Conservation (phyloP, 345 rosid genomes). For the Syzygium aqueum region DNA sequence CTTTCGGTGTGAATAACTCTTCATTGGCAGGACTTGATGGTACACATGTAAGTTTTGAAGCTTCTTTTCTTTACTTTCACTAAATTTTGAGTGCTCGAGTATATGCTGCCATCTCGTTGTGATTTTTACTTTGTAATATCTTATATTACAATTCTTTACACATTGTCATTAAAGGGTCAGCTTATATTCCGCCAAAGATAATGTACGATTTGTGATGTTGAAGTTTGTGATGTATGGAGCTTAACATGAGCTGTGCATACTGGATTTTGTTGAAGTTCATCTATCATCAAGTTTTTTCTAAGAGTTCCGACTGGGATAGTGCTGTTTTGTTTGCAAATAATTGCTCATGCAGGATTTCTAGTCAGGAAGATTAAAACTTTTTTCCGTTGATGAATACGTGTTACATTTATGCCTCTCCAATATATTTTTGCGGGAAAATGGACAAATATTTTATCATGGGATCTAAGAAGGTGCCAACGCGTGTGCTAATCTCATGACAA, state of each 20-base stretch:
- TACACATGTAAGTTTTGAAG: slow-evolving; percentile 50
- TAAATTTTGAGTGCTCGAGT: not conserved
- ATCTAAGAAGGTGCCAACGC: not conserved
- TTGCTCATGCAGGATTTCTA: not conserved
- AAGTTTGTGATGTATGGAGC: not conserved
- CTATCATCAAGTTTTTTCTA: not conserved
- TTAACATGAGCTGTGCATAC: not conserved
- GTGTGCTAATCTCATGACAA: not conserved
- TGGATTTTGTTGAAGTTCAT: slow-evolving; percentile 17
- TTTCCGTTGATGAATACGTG: not conserved
- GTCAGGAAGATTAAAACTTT: not conserved
- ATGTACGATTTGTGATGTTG: not conserved
- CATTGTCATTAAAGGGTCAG: not conserved
- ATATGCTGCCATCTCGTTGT: not conserved
- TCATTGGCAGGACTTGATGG: slow-evolving; percentile 97
- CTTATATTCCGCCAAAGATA: not conserved
- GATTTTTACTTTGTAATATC: not conserved
- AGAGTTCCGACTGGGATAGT: not conserved
- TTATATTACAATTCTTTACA: not conserved
- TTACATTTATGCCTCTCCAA: not conserved
- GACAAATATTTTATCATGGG: not conserved
- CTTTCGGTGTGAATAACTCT: slow-evolving; percentile 96
- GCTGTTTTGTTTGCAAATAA: not conserved
- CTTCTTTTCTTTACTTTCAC: not conserved
- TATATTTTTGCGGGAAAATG: not conserved